Evolutionary conservation across 805 yeast species (phyloP), one percentile per base, ranked within the genome.

Genomic region (Lipomyces sp.): DNA sequence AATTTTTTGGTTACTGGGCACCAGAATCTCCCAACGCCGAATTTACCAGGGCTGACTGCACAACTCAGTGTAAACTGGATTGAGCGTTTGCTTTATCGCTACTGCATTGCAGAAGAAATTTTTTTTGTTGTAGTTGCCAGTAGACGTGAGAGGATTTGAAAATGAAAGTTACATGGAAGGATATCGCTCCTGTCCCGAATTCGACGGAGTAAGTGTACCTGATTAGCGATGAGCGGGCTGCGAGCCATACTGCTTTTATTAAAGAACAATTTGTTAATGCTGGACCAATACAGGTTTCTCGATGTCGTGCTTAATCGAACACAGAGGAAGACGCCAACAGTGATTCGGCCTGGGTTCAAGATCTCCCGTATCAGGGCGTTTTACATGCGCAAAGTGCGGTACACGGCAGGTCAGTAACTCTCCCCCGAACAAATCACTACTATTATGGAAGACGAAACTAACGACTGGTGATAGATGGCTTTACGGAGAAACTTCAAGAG

Each of bases 301-400:
- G 99, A 95, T 80, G 91, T 95, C 71, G 97, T 95, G 70, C 89
- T 95, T 72, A 95, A 95, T 84, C 86, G 98, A 77, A 95, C 99
- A 1, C 99, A 95, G 82, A 88, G 99, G 82, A 95, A 95, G 81
- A 95, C 99, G 4, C 99, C 99, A 66, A 95, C 99, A n/a, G 98
- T 95, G 64, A 90, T 95, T 73, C 88, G 99, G 79, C 90, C 97
- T 24, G 98, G 98, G 65, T 95, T 93, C 83, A 89, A 90, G 77
- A 94, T 95, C 78, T 89, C 95, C 75, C 92, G 99, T 84, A 95
- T 95, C 75, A 85, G 99, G 74, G 91, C 97, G 11, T 95, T 95
- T 76, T 95, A 95, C 81, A 94, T 95, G 98, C 88, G 99, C 83
- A 95, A 95, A 77, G 99, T 95, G 68, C 90, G 90, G 75, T 95